These are phyloP conservation scores for Balamuthia mandrillaris DNA, from an alignment of 208 protist species.

Conservation along the genomic window DNA sequence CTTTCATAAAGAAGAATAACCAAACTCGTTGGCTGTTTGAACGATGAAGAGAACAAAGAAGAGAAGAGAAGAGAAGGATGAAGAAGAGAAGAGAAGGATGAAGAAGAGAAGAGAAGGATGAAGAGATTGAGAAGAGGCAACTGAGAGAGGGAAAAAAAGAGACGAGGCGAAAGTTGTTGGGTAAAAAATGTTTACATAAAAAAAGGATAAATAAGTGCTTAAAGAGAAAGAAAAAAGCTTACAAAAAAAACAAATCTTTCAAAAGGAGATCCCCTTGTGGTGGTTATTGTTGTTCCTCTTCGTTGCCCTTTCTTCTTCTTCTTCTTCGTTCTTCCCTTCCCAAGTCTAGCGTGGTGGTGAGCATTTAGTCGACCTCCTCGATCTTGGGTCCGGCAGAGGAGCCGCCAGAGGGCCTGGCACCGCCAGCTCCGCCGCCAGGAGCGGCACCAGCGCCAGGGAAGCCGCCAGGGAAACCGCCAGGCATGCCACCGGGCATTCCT, in stretches of 20 bases:
- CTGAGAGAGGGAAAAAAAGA: neutral
- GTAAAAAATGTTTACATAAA: neutral
- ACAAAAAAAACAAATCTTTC: too few species aligned
- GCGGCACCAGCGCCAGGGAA: conserved; percentile 32
- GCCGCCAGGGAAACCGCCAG: conserved; percentile 49
- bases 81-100: too few species aligned
- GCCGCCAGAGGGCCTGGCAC: conserved; percentile 61
- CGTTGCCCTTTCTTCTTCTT: too few species aligned
- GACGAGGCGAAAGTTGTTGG: neutral
- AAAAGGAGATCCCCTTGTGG: too few species aligned
- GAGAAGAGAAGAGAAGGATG: neutral
- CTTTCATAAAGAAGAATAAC: too few species aligned
- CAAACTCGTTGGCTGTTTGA: too few species aligned
- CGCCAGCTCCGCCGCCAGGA: conserved; percentile 47
- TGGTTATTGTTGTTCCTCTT: too few species aligned
- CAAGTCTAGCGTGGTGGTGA: neutral
- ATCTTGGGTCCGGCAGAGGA: conserved; percentile 67
- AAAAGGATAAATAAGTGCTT: neutral
- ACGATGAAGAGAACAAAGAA: too few species aligned
- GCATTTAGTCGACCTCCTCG: conserved; percentile 80
- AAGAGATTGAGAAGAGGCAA: too few species aligned
- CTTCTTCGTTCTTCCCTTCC: too few species aligned
- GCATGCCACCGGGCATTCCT: conserved; percentile 50
- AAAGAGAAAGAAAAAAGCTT: neutral
- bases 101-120: too few species aligned